phyloP scores from a whole-genome alignment of 208 protist genomes.

The Angomonas ambiguus region DNA sequence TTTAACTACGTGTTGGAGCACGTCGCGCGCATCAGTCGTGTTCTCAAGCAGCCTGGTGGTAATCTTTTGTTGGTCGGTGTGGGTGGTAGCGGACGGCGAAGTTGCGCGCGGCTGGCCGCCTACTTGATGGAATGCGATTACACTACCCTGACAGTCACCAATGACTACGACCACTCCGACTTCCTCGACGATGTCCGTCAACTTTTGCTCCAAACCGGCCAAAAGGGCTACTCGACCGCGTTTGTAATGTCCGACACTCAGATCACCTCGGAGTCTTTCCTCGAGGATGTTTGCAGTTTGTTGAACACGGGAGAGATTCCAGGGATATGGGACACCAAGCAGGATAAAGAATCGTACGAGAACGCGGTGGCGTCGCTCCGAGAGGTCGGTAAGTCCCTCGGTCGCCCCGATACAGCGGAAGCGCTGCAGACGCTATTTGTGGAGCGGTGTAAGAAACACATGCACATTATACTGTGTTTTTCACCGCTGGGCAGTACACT shows the following conservation, averaged over 20 bases:
- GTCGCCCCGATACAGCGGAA: conserved; percentile 81
- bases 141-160: conserved; percentile 91
- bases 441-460: conserved; percentile 90
- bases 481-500: conserved; percentile 95
- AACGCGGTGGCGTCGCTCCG: conserved; percentile 85
- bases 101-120: conserved; percentile 90
- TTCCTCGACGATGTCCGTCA: conserved; percentile 95
- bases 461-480: conserved; percentile 97
- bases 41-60: conserved; percentile 94
- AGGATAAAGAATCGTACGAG: conserved; percentile 88
- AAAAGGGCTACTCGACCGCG: conserved; percentile 90
- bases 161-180: conserved; percentile 92
- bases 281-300: conserved; percentile 97
- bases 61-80: conserved; percentile 96
- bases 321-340: conserved; percentile 90
- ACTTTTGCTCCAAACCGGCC: conserved; percentile 89
- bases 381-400: conserved; percentile 73
- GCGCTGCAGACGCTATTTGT: conserved; percentile 88
- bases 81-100: conserved; percentile 94
- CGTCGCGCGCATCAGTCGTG: conserved; percentile 92
- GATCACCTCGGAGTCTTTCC: conserved; percentile 92
- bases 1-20: conserved; percentile 97
- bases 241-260: conserved; percentile 97
- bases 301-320: conserved; percentile 97
- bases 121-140: conserved; percentile 93